phyloP scores from a whole-genome alignment of 306 rosid species.

The Ormosia semicastrata region DNA sequence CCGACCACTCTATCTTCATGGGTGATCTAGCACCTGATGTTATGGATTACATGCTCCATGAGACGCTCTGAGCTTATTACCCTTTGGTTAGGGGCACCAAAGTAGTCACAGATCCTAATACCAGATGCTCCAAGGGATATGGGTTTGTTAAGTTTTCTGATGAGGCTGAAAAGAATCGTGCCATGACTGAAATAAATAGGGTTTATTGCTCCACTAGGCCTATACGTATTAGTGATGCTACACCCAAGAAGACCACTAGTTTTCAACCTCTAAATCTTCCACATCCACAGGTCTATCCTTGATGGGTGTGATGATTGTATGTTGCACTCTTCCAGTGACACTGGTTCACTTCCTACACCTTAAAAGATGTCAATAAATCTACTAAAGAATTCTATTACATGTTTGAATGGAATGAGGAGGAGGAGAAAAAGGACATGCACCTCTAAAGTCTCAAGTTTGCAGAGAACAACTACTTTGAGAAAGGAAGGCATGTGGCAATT shows the following conservation, averaged over 20 bases:
- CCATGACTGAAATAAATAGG: slow-evolving; percentile 91
- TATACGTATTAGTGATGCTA: slow-evolving; percentile 91
- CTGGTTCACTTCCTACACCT: slow-evolving; percentile 81
- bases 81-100: slow-evolving; percentile 91
- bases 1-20: slow-evolving; percentile 88
- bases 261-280: slow-evolving; percentile 52
- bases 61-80: slow-evolving; percentile 66
- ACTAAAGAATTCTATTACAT: slow-evolving; percentile 65
- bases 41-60: slow-evolving; percentile 81
- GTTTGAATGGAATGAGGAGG: slow-evolving; percentile 78
- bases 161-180: slow-evolving; percentile 80
- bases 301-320: slow-evolving; percentile 79
- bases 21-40: slow-evolving; percentile 95
- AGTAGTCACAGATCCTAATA: slow-evolving; percentile 84
- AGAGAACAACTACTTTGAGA: slow-evolving; percentile 79
- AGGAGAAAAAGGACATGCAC: slow-evolving; percentile 63
- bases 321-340: slow-evolving; percentile 70
- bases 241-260: slow-evolving; percentile 69
- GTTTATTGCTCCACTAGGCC: slow-evolving; percentile 87
- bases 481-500: slow-evolving; percentile 66
- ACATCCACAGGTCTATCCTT: slow-evolving; percentile 55
- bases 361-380: slow-evolving; percentile 46
- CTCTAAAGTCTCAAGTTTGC: slow-evolving; percentile 74
- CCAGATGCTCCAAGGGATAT: slow-evolving; percentile 84
- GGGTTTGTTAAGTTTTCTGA: slow-evolving; percentile 92